These are phyloP conservation scores for Candida odintsovae DNA, from an alignment of 805 yeast genomes.

Conservation along the genomic window DNA sequence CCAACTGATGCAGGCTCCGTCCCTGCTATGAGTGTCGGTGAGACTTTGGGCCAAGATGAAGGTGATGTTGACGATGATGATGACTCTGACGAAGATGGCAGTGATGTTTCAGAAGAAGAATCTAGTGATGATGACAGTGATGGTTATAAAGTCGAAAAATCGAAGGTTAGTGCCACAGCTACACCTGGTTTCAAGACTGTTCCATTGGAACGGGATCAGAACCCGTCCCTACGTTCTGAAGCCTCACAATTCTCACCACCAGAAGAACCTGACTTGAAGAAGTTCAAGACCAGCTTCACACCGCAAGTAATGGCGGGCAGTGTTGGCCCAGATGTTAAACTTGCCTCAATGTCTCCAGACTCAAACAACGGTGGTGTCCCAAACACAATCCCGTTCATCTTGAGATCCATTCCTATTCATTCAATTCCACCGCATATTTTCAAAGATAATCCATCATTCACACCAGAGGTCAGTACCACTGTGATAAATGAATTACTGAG, in stretches of 20 bases:
- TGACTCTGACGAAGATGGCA: constrained; percentile 23
- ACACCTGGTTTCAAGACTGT: neutral
- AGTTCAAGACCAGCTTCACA: constrained; percentile 8
- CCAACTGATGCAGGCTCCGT: constrained; percentile 18
- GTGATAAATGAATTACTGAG: constrained; percentile 27
- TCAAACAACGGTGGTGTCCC: constrained; percentile 39
- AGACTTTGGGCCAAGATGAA: constrained; percentile 16
- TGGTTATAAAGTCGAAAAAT: constrained; percentile 11
- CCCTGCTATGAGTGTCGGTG: constrained; percentile 11
- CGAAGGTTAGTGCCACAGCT: constrained; percentile 1
- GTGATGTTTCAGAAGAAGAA: constrained; percentile 3
- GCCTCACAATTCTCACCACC: neutral
- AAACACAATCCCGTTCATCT: constrained; percentile 62
- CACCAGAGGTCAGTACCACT: constrained; percentile 13
- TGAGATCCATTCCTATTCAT: constrained; percentile 56
- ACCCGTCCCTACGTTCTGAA: neutral
- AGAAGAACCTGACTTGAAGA: constrained; percentile 16
- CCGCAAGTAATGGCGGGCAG: neutral
- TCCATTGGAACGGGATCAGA: neutral
- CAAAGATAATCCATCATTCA: constrained; percentile 29
- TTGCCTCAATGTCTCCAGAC: constrained; percentile 6
- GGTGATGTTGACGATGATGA: constrained; percentile 22
- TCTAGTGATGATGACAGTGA: constrained; percentile 21
- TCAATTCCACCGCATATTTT: constrained; percentile 55
- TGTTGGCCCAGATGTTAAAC: neutral